Base-by-base conservation (phyloP, 1,139 yeast species). In the Geotrichum cucujoidarum region DNA sequence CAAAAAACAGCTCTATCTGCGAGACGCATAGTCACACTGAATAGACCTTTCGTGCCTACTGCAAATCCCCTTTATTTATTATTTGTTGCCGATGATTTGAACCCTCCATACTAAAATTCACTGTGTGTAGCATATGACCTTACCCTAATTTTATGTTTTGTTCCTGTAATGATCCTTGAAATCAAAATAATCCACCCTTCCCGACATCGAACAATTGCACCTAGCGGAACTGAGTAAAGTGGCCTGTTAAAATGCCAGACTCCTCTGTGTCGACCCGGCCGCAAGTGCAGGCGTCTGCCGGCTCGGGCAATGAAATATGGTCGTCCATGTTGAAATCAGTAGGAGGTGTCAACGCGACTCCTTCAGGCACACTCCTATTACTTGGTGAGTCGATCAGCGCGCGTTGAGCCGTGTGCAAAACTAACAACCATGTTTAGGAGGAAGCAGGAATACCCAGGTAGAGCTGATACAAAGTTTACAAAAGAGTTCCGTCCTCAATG, bases 271-370 rank as follows among this genome's bases (percentile, higher is more conserved):
- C 11, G 34, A 27, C 25, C 1, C 43, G 10, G 35, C 25, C 31
- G 34, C 43, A 35, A 18, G 27, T 22, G 22, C 43, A 30, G n/a
- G 43, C 27, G 35, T 29, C 6, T 5, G 17, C 35, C 3, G 35
- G 43, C 2, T 10, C 27, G 35, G 2, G 25, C 4, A 32, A 18
- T 38, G 53, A 45, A 16, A 48, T 56, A 41, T 56, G 60, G 60
- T 47, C 57, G 34, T 44, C 59, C 21, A 50, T 57, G 55, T 53
- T 56, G 36, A 55, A 57, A 44, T 46, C 53, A 20, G 59, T 56
- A 18, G 56, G 59, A 24, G 49, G 52, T 30, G 56, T 45, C 18
- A 50, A 49, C 21, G 25, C 50, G 4, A 37, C 50, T 4, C 51
- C 57, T 16, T 40, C 54, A 11, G 59, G 58, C 21, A 50, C 59